These are phyloP conservation scores for Pyricularia grisea DNA, from an alignment of 2,329 filamentous ascomycete species.

Conservation along the genomic window DNA sequence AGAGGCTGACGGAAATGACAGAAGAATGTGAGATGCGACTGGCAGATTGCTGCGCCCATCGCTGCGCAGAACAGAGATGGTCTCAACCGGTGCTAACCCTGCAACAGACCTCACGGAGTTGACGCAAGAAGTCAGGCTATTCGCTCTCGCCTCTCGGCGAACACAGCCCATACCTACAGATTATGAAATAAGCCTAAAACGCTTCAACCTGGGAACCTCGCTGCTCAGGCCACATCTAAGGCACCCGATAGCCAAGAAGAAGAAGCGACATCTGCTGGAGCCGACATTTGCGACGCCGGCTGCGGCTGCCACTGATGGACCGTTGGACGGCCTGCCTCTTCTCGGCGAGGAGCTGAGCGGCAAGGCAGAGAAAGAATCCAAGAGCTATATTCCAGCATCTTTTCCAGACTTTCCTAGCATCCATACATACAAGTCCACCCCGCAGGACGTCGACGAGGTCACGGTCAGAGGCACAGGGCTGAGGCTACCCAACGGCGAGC, in stretches of 20 bases:
- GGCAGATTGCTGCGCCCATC: not conserved
- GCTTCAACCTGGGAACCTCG: slow-evolving; percentile 40
- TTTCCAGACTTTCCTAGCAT: slow-evolving; percentile 56
- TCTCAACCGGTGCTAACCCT: not conserved
- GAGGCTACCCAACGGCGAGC: slow-evolving; percentile 15
- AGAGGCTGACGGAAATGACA: slow-evolving; percentile 49
- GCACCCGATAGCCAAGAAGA: slow-evolving; percentile 35
- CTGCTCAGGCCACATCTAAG: slow-evolving; percentile 47
- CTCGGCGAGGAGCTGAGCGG: slow-evolving; percentile 49
- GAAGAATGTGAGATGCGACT: slow-evolving; percentile 41
- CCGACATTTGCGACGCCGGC: slow-evolving; percentile 27
- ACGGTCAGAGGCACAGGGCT: slow-evolving; percentile 17
- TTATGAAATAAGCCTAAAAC: slow-evolving; percentile 42
- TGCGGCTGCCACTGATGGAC: slow-evolving; percentile 21
- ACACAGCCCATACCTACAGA: slow-evolving; percentile 45
- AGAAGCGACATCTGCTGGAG: slow-evolving; percentile 15
- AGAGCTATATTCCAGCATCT: slow-evolving; percentile 45
- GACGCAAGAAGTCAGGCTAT: slow-evolving; percentile 29
- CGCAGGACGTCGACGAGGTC: slow-evolving; percentile 27
- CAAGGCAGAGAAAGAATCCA: slow-evolving; percentile 43
- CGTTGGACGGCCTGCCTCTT: slow-evolving; percentile 34
- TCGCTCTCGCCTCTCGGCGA: slow-evolving; percentile 39
- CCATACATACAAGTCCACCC: slow-evolving; percentile 54
- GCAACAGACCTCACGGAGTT: not conserved
- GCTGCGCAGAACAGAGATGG: not conserved